A percentile compares a stretch with the other conserved stretches of the same genome.
phyloP scores from a whole-genome alignment of 225 moss, liverwort and hornwort species.

The Climacium dendroides region DNA sequence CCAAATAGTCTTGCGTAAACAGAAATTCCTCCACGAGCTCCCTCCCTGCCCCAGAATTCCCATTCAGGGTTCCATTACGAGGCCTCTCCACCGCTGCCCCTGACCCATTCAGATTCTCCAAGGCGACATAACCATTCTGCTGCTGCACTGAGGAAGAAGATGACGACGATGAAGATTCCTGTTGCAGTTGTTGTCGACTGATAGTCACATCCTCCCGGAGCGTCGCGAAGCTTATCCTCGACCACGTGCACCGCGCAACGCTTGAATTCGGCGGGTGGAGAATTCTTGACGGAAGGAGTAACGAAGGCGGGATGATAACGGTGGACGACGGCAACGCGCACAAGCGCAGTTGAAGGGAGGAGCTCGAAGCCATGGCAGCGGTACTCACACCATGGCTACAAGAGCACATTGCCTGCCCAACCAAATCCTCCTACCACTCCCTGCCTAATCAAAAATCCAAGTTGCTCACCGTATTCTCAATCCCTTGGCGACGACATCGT shows the following conservation, averaged over 20 bases:
- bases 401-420: constrained; percentile 1
- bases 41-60: not conserved
- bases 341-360: not conserved
- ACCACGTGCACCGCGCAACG: constrained; percentile 12
- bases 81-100: not conserved
- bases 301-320: not conserved
- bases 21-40: constrained; percentile 14
- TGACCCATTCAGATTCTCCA: not conserved
- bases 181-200: not conserved
- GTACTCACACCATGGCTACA: constrained; percentile 27
- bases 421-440: not conserved
- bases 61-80: constrained; percentile 5
- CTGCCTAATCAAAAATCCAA: not conserved
- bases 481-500: not conserved
- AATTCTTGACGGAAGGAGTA: not conserved
- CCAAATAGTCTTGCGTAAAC: constrained; percentile 22
- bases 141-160: not conserved
- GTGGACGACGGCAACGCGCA: constrained; percentile 13
- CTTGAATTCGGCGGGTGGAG: constrained; percentile 13
- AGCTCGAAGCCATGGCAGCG: constrained; percentile 21
- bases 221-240: constrained; percentile 4
- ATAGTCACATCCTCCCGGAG: constrained; percentile 7
- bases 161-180: not conserved
- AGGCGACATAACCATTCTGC: not conserved
- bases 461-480: not conserved